Percentiles rank a stretch among this genome's conserved stretches.
phyloP scores from a whole-genome alignment of 2,329 filamentous ascomycete species.

The Ceratocystis huliohia region DNA sequence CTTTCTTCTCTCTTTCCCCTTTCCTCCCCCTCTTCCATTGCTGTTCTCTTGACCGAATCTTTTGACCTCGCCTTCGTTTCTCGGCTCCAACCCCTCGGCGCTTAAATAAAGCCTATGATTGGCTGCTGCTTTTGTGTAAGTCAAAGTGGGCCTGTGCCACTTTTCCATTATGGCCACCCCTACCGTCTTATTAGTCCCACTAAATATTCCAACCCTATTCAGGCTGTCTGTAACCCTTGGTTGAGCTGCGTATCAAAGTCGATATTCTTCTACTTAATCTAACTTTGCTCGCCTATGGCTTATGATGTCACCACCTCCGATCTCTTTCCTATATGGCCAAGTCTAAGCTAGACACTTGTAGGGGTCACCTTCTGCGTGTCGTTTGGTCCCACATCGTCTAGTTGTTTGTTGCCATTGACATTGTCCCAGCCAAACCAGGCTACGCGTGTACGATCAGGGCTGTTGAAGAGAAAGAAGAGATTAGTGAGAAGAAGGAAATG shows the following conservation, averaged over 20 bases:
- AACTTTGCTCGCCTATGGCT: neutral
- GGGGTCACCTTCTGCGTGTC: conserved; percentile 16
- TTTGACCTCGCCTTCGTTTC: neutral
- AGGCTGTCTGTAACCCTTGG: neutral
- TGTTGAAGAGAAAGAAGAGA: neutral
- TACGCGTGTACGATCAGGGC: conserved; percentile 14
- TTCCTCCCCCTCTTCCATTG: neutral
- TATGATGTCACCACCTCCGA: neutral
- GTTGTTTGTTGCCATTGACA: conserved; percentile 21
- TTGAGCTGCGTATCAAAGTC: neutral
- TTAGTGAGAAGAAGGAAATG: neutral
- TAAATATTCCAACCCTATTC: neutral
- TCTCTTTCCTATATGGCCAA: neutral
- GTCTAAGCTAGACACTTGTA: neutral
- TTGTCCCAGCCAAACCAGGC: conserved; percentile 27
- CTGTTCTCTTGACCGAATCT: neutral
- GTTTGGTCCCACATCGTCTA: conserved; percentile 23
- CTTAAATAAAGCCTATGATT: neutral
- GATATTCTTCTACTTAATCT: too few species aligned
- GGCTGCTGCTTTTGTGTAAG: conserved; percentile 8
- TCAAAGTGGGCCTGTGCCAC: conserved; percentile 6
- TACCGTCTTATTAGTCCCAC: neutral
- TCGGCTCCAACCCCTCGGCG: conserved; percentile 10
- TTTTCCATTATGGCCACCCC: neutral
- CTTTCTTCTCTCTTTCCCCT: neutral